Base-by-base conservation (phyloP, 163 green algal species). In the Picocystis sp. region DNA sequence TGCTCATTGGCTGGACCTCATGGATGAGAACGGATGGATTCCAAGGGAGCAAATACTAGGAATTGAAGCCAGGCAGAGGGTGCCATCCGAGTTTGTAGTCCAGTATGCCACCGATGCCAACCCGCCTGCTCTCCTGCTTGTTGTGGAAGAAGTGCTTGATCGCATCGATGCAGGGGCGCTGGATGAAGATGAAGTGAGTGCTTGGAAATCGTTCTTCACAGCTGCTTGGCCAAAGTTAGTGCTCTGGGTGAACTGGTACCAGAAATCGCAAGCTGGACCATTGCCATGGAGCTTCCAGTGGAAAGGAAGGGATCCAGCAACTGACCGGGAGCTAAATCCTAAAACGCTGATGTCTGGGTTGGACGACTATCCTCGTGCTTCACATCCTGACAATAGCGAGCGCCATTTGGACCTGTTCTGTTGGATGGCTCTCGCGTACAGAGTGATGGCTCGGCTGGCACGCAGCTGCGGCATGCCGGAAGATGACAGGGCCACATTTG, bases 291-390 rank as follows among this genome's bases (percentile, higher is more conserved):
- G 61, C 47, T 94, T 80, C 71, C 44, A 50, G 11, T 92, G 81
- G 81, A 66, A 65, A 2, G 79, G 81, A 12, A 61, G 87, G 12
- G 72, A 89, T 41, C 56, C 50, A 0, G 33, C 22, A 17, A 76
- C 66, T 1, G 15, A 53, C 3, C 12, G 25, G 2, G 81, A 96
- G 68, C 77, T 96, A 24, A 96, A 96, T 64, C 85, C 86, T 35
- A 92, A 93, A 59, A 93, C 84, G 0, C 72, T 93, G 1, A 82
- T 81, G 55, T 59, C 68, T 58, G 87, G 87, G 0, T 57, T 97
- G 47, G 87, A 96, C 56, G 87, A 97, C 74, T 94, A 84, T 52
- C 87, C 87, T 0, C 72, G 87, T 2, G 81, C 87, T n/a, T 86
- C 73, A 9, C 87, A 97, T 70, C 87, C 87, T 12, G 73, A 69